Conservation (phyloP, 768 basidiomycete genomes). For the Pilatotrama ljubarskyi region DNA sequence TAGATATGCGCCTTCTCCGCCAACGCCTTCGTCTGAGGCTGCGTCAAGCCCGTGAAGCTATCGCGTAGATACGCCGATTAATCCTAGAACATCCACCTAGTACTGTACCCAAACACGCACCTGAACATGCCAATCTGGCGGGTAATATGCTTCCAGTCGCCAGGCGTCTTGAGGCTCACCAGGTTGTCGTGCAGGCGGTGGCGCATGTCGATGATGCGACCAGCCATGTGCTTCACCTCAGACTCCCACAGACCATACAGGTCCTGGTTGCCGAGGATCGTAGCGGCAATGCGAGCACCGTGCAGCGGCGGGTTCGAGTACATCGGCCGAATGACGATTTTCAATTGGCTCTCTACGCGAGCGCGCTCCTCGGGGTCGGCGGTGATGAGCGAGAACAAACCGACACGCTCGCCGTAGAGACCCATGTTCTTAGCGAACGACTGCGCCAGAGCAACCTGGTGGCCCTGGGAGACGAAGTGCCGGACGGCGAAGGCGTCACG, state of each 20-base stretch:
- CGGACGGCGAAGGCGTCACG: conserved; percentile 95
- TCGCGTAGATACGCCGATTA: not conserved
- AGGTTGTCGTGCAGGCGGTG: conserved; percentile 78
- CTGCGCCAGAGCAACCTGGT: conserved; percentile 89
- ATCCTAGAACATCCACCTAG: not conserved
- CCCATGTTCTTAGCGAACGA: conserved; percentile 99
- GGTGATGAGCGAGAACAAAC: conserved; percentile 88
- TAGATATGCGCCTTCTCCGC: conserved; percentile 90
- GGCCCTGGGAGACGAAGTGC: conserved; percentile 88
- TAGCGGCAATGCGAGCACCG: conserved; percentile 83
- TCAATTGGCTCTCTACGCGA: conserved; percentile 90
- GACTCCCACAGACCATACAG: conserved; percentile 87
- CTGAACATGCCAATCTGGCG: conserved; percentile 98
- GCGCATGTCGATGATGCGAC: conserved; percentile 92
- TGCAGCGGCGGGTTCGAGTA: conserved; percentile 97
- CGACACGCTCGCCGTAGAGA: conserved; percentile 96
- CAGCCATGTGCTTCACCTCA: conserved; percentile 95
- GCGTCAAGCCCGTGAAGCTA: conserved; percentile 82
- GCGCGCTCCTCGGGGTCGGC: conserved; percentile 72
- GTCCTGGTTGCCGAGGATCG: conserved; percentile 73
- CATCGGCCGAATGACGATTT: conserved; percentile 93
- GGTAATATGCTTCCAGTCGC: conserved; percentile 93
- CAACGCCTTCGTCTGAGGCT: conserved; percentile 76
- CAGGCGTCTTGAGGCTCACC: conserved; percentile 84
- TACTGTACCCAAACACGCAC: conserved; percentile 42